phyloP scores from a whole-genome alignment of 441 rosid species.

The Croton laevigatus region DNA sequence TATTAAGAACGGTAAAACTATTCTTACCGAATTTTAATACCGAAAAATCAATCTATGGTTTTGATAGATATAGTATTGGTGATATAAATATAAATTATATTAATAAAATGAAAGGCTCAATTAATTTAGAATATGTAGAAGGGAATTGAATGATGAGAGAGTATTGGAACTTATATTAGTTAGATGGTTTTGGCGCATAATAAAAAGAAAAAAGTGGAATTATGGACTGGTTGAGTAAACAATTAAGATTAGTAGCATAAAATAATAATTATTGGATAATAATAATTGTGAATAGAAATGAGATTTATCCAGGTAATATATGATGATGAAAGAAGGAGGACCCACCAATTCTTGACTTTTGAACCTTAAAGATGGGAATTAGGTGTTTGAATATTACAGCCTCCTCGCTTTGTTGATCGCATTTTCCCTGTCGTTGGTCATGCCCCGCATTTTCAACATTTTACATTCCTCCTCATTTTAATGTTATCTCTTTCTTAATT shows the following conservation, averaged over 20 bases:
- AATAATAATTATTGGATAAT: neutral
- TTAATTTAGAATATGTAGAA: too few species aligned
- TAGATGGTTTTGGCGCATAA: too few species aligned
- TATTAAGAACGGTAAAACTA: too few species aligned
- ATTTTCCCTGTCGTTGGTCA: neutral
- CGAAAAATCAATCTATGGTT: too few species aligned
- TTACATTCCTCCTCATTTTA: slow-evolving; percentile 1
- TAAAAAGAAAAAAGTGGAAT: neutral
- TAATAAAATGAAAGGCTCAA: too few species aligned
- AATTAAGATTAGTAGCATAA: neutral
- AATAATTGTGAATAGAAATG: neutral
- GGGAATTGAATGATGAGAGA: too few species aligned
- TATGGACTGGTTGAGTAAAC: neutral
- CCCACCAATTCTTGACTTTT: slow-evolving; percentile 33
- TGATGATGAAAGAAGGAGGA: slow-evolving; percentile 22
- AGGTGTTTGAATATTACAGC: slow-evolving; percentile 12
- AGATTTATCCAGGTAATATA: neutral
- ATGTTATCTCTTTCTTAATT: neutral
- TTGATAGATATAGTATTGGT: too few species aligned
- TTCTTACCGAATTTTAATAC: too few species aligned
- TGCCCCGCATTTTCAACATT: neutral
- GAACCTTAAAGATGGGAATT: slow-evolving; percentile 17
- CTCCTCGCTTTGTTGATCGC: neutral
- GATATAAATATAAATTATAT: too few species aligned
- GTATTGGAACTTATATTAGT: too few species aligned